phyloP scores from a whole-genome alignment of 2,329 filamentous ascomycete genomes.

The Teratosphaeria zuluensis region DNA sequence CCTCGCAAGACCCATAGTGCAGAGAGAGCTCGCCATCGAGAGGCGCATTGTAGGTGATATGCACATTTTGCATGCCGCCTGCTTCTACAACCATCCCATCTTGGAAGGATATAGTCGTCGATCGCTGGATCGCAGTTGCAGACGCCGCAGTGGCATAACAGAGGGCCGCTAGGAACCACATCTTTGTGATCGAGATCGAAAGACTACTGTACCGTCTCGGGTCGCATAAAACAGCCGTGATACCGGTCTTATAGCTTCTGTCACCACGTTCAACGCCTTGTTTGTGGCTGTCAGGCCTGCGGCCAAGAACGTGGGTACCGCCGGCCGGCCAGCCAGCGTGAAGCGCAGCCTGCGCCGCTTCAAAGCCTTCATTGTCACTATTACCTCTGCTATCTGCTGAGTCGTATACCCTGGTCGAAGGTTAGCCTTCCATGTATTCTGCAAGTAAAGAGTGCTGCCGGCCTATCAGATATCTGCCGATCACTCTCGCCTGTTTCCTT shows the following conservation, averaged over 20 bases:
- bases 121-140: not conserved
- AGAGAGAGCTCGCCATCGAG: slow-evolving; percentile 37
- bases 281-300: too few relatives aligned
- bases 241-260: not conserved
- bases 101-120: slow-evolving; percentile 13
- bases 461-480: not conserved
- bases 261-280: too few relatives aligned
- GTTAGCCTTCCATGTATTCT: not conserved
- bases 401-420: not conserved
- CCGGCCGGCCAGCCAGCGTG: too few relatives aligned
- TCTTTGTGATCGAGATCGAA: not conserved
- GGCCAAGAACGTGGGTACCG: too few relatives aligned
- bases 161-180: not conserved
- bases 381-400: not conserved
- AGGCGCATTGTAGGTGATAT: slow-evolving; percentile 33
- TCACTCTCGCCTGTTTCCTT: not conserved
- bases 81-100: slow-evolving; percentile 19
- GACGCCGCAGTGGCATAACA: not conserved
- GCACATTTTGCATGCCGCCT: slow-evolving; percentile 39
- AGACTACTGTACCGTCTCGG: not conserved
- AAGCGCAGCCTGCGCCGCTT: too few relatives aligned
- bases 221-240: not conserved
- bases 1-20: slow-evolving; percentile 38
- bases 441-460: not conserved
- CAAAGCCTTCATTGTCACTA: not conserved